Evolutionary conservation across 1,284 basidiomycete genomes (phyloP), one percentile per base, ranked within the genome.

Genomic region (Polyporus tsugae): DNA sequence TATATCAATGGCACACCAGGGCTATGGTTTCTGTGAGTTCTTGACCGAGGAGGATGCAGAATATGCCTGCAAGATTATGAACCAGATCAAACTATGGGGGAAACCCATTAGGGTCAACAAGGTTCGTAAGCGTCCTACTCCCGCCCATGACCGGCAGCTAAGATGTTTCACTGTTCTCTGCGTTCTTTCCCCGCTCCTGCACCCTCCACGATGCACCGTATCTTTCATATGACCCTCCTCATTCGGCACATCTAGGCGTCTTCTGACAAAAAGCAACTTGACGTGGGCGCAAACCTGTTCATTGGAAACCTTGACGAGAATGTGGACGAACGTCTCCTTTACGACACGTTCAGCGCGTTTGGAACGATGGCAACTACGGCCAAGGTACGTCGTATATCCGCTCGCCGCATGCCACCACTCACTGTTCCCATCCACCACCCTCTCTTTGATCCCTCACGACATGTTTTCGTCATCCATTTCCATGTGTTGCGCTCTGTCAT

Each of bases 21-120:
- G 97, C 62, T 99, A 98, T 81, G 97, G 97, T 60, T 99, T 99
- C 83, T 98, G 97, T 86, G 97, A 99, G 85, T 99, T 99, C 81
- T 85, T 97, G 80, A 96, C 96, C 49, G 97, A 99, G 82, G 95
- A 96, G 79, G 98, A 99, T 82, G 96, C 97, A 74, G 97, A 99
- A 83, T 99, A 99, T 80, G 97, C 96, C 70, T 98, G 96, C 87
- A 98, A 98, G 85, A 98, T 99, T 77, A 97, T 99, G 96, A 99
- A 99, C 81, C 97, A 99, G 84, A 98, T 99, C 80, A 99, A 99
- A 82, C 84, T 99, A 62, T 99, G 95, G 87, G 97, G 98, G 53
- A 99, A 99, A 79, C 97, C 97, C 41, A 98, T 99, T 70, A 88
- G 97, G 74, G 97, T 99, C 74, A 98, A 98, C 87, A 98, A 98